Evolutionary conservation across 164 flowering plant species (phyloP), one percentile per base, ranked within the genome.

Genomic region (Cinnamomum chago): DNA sequence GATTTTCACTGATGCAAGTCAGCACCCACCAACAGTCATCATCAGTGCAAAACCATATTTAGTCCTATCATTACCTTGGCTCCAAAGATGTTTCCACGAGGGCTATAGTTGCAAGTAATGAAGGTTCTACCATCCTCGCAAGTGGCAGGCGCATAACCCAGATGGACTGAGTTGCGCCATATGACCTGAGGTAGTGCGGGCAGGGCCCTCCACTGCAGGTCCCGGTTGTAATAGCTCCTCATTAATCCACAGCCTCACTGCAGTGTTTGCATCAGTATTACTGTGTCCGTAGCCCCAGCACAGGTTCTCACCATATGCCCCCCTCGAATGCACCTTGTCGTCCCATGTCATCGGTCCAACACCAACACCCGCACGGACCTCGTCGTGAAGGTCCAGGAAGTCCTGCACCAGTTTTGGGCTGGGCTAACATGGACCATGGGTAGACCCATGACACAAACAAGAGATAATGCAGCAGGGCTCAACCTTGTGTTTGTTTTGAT

Each of bases 161-260:
- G 58, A 1, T 75, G 73, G 22, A 78, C 78, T 1, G 90, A 78
- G 33, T 81, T 74, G 3, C 73, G 73, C 88, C 88, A 87, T 1
- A 87, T 83, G 27, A 86, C 86, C 74, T 86, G 87, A 11, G 85
- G 76, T 86, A 85, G 65, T 83, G 86, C 20, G 58, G 76, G 58
- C 86, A 79, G 52, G 65, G 60, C 22, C 79, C 86, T 0, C 58
- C 65, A 2, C 7, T 60, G 35, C 90, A 89, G 0, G 80, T 27
- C 13, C 27, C 13, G 50, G 50, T 72, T 35, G 47, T 72, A 60
- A 47, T 72, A 17, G 2, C 33, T 27, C 33, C 64, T 72, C 74
- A 22, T n/a, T 6, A 14, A 58, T 66, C 74, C 74, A 72, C 22
- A 27, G 3, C 50, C 55, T 72, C n/a, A 62, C 67, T 1, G 74